A percentile compares a stretch with the other conserved stretches of the same genome.
Evolutionary conservation across 1,139 yeast genomes (phyloP).

Genomic region (Oligophagozyma castellii): DNA sequence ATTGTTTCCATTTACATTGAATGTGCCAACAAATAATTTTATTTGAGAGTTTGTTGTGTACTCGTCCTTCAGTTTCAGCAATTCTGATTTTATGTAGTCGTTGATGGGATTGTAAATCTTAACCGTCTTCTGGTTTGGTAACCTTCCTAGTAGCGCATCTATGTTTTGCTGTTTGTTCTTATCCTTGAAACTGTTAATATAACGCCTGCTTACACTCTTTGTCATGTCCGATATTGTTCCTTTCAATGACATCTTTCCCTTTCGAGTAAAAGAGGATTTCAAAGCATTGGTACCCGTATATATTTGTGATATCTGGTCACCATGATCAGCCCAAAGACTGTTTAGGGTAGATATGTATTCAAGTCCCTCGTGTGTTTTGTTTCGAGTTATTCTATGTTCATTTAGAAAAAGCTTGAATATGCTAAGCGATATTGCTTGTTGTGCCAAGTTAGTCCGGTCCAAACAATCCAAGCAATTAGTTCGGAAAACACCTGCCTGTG

Average conservation of each 20-base stretch:
- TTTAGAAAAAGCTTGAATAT: slow-evolving; percentile 56
- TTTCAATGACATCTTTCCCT: slow-evolving; percentile 92
- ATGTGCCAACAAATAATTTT: slow-evolving; percentile 69
- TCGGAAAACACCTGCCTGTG: slow-evolving; percentile 83
- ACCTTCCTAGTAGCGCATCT: slow-evolving; percentile 72
- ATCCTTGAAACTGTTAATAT: slow-evolving; percentile 90
- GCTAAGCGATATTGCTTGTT: slow-evolving; percentile 67
- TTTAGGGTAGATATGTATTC: slow-evolving; percentile 60
- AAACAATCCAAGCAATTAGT: slow-evolving; percentile 92
- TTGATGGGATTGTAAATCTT: slow-evolving; percentile 76
- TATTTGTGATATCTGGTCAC: slow-evolving; percentile 91
- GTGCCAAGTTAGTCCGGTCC: slow-evolving; percentile 86
- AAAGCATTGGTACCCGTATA: slow-evolving; percentile 97
- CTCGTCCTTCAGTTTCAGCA: slow-evolving; percentile 34
- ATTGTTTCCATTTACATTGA: slow-evolving; percentile 67
- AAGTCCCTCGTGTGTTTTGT: slow-evolving; percentile 20
- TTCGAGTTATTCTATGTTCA: slow-evolving; percentile 28
- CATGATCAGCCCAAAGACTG: slow-evolving; percentile 93
- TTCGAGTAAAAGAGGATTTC: slow-evolving; percentile 84
- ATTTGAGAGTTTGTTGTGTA: slow-evolving; percentile 52
- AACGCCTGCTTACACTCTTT: slow-evolving; percentile 87
- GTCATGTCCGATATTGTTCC: slow-evolving; percentile 96
- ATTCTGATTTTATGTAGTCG: slow-evolving; percentile 63
- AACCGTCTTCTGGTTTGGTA: slow-evolving; percentile 58
- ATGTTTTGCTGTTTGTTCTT: slow-evolving; percentile 78